Evolutionary conservation across 2,329 filamentous ascomycete species (phyloP), one percentile per base, ranked within the genome.

Genomic region (Lachnellula subtilissima): DNA sequence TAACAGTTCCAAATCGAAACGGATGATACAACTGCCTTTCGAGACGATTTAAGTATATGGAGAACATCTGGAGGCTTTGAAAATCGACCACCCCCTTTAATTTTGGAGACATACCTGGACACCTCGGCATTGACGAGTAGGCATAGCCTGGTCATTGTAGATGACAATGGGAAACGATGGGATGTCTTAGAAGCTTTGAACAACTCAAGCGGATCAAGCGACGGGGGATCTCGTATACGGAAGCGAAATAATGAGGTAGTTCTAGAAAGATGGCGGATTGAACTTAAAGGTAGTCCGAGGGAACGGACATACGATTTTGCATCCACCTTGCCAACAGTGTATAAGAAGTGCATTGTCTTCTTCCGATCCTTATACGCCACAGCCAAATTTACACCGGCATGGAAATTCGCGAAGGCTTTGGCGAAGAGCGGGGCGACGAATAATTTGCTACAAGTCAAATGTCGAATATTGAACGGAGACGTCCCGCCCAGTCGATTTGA

Each of bases 311-410:
- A 82, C 48, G 83, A 82, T 69, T 89, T 86, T 69, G 82, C 81
- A 7, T 76, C 77, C 11, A 78, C 76, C 35, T 76, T 97, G 51
- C 91, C 94, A 14, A 93, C 90, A 52, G 86, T 96, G 56, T 99
- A 99, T 79, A 99, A 99, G 75, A 94, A 96, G 74, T 91, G 89
- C 65, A 96, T 99, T 61, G 88, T 97, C 63, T 85, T 97, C 65
- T 97, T 97, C 73, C 84, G 94, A 58, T 91, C 91, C 1, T 79
- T 99, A 47, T 96, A 89, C 71, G 84, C 89, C 50, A 88, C 89
- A 53, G 84, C 90, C 42, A 87, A 89, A 65, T 82, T 97, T 59
- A 76, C 96, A 59, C 94, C 94, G 2, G 85, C 88, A 23, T 96
- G 88, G 86, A 95, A 87, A 73, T 88, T 96, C 67, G 85, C 79